These are phyloP conservation scores for Begonia fuchsioides DNA, from an alignment of 306 rosid genomes.

Conservation along the genomic window DNA sequence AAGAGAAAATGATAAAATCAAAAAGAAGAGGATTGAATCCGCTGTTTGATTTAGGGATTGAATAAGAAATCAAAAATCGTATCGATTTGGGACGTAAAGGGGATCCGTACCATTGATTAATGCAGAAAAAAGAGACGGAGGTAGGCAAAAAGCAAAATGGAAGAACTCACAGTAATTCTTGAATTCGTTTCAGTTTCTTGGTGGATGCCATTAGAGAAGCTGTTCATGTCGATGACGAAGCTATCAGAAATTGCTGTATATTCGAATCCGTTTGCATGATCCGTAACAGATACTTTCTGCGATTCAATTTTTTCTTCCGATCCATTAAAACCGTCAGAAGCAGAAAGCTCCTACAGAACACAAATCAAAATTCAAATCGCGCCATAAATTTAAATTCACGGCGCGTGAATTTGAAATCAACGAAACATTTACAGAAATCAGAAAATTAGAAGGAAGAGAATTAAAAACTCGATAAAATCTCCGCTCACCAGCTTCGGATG, in stretches of 20 bases:
- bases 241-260: constrained; percentile 36
- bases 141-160: background rate
- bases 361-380: constrained; percentile 2
- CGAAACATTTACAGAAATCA: constrained; percentile 15
- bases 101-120: too few species aligned
- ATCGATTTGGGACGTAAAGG: too few species aligned
- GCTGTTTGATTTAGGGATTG: too few species aligned
- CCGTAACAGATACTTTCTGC: constrained; percentile 49
- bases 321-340: constrained; percentile 15
- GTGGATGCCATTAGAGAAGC: constrained; percentile 29
- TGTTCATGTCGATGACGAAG: constrained; percentile 74
- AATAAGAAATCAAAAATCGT: too few species aligned
- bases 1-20: background rate
- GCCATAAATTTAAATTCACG: too few species aligned
- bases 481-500: constrained; percentile 45
- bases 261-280: constrained; percentile 33
- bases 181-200: constrained; percentile 39
- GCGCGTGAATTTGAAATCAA: too few species aligned
- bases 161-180: constrained; percentile 38
- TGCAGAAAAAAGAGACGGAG: background rate
- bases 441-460: background rate
- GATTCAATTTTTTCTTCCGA: constrained; percentile 26
- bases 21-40: too few species aligned
- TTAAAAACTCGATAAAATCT: background rate
- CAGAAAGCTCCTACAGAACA: constrained; percentile 17